Evolutionary conservation across 2,329 filamentous ascomycete genomes (phyloP).

Genomic region (Ascochyta pisi): DNA sequence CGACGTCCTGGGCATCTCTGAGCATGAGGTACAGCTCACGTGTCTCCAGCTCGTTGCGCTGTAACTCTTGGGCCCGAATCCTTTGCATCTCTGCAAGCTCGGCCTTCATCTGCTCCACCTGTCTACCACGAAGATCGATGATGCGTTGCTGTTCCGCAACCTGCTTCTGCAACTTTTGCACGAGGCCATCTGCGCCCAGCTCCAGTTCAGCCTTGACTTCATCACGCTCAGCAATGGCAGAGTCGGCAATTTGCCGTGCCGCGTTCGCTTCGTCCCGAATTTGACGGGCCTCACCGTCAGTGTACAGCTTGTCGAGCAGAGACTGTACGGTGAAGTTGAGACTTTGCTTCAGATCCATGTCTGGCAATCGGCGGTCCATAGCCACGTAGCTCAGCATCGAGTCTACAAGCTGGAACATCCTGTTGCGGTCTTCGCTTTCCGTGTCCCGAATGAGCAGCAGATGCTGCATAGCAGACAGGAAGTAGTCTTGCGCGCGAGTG

Average conservation of each 20-base stretch:
- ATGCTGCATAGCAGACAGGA: conserved; percentile 93
- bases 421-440: conserved; percentile 86
- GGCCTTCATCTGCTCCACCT: conserved; percentile 85
- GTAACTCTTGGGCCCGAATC: conserved; percentile 85
- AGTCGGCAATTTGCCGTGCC: conserved; percentile 90
- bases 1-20: conserved; percentile 93
- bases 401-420: conserved; percentile 97
- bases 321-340: conserved; percentile 97
- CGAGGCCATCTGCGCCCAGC: conserved; percentile 89
- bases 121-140: conserved; percentile 85
- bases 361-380: conserved; percentile 93
- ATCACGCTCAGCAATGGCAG: conserved; percentile 94
- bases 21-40: conserved; percentile 98
- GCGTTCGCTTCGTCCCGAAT: conserved; percentile 91
- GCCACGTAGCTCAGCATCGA: conserved; percentile 99
- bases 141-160: conserved; percentile 91
- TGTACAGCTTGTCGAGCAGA: conserved; percentile 92
- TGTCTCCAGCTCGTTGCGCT: conserved; percentile 94
- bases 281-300: conserved; percentile 91
- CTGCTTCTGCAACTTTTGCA: conserved; percentile 90
- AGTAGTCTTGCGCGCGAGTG: conserved; percentile 90
- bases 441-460: conserved; percentile 90
- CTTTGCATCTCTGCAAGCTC: conserved; percentile 88
- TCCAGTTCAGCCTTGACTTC: conserved; percentile 90
- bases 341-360: conserved; percentile 97